Conservation (phyloP, 345 rosid genomes). For the Mercurialis annua region DNA sequence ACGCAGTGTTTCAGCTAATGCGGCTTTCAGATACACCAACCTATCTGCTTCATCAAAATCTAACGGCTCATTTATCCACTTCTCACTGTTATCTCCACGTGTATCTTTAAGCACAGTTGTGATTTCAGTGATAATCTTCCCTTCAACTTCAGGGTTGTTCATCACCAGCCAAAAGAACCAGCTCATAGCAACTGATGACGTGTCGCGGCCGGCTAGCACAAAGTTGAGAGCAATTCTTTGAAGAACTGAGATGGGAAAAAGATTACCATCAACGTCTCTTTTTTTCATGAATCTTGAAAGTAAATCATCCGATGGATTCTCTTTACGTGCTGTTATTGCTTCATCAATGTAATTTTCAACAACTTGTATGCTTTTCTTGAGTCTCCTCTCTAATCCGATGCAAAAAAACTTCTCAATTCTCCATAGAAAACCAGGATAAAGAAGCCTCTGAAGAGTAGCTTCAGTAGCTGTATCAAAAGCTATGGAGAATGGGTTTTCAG, state of each 20-base stretch:
- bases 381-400: constrained; percentile 54
- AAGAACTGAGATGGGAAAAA: constrained; percentile 52
- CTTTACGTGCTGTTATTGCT: constrained; percentile 56
- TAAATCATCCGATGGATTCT: constrained; percentile 79
- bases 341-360: constrained; percentile 75
- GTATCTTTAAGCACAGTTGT: constrained; percentile 52
- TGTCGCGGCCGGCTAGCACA: constrained; percentile 89
- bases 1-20: constrained; percentile 82
- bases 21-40: constrained; percentile 74
- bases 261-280: constrained; percentile 62
- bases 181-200: constrained; percentile 86
- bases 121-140: constrained; percentile 61
- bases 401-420: constrained; percentile 51
- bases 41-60: constrained; percentile 78
- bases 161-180: constrained; percentile 96
- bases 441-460: constrained; percentile 72
- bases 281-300: constrained; percentile 77
- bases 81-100: constrained; percentile 52
- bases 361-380: constrained; percentile 48
- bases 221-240: constrained; percentile 87
- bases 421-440: constrained; percentile 76
- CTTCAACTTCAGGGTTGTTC: constrained; percentile 59
- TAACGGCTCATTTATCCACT: constrained; percentile 70
- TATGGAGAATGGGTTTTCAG: constrained; percentile 64
- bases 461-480: constrained; percentile 88